Base-by-base conservation (phyloP, 805 yeast genomes). In the Cyberlindnera lachancei region DNA sequence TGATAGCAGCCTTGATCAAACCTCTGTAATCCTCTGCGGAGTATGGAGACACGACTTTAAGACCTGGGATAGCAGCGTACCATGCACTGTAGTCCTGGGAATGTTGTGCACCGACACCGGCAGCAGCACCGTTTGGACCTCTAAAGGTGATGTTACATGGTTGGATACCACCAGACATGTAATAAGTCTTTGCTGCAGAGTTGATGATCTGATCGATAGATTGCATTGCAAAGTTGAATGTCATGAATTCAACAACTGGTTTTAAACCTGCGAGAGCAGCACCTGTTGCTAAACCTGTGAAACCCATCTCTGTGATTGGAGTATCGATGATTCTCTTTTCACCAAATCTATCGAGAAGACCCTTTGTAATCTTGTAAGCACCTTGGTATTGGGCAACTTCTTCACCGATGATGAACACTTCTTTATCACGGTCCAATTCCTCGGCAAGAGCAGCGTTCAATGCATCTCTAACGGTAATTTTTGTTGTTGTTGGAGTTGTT, bases 61-160 rank as follows among this genome's bases (percentile, higher is more conserved):
- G 73, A 60, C 99, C 99, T 40, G 99, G 99, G 51, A 92, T 87
- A 32, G 94, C 70, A 46, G 96, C 97, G 66, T 92, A 92, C 98
- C 98, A 92, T 34, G 96, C 87, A 35, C 95, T 73, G 63, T 77
- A 92, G 67, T 87, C 94, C 68, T 92, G 99, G 18, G 98, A 92
- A 68, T 92, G 99, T 68, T 92, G 99, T 38, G 99, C 99, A 52
- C 76, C 99, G 50, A 92, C 98, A 75, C 97, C 97, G 30, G 96
- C 96, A 49, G 98, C 96, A 30, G 98, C 96, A 65, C 98, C 99
- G 64, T 92, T 92, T 41, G 99, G 97, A 55, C 99, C 99, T 68
- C 99, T 81, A 73, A 92, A 92, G 34, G 95, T 88, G 56, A 90
- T 85, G 66, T 85, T 88, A 72, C 96, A 88, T 42, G 90, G 90